A percentile compares a stretch with the other conserved stretches of the same genome.
Conservation (phyloP, 2,329 filamentous ascomycete genomes). For the Ramularia collo-cygni region DNA sequence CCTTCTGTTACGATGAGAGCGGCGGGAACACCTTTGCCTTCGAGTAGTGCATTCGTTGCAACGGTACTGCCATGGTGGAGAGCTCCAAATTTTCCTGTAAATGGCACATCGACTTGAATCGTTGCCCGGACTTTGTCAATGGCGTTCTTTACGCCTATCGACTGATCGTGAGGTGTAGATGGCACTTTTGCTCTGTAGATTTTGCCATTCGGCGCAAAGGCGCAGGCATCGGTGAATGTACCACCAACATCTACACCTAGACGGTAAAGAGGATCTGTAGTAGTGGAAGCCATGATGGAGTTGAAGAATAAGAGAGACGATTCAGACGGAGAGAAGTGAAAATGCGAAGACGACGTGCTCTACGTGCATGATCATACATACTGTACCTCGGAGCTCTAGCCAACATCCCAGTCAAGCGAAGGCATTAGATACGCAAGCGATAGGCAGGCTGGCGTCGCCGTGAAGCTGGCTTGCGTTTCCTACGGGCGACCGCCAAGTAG, state of each 20-base stretch:
- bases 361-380: neutral
- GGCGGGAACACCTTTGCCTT: constrained; percentile 23
- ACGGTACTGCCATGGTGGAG: constrained; percentile 23
- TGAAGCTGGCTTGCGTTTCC: neutral
- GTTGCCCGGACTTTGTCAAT: constrained; percentile 21
- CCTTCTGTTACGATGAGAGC: constrained; percentile 23
- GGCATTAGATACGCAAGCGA: constrained; percentile 1
- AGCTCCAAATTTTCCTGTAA: constrained; percentile 22
- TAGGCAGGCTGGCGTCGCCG: neutral
- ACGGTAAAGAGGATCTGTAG: constrained; percentile 15
- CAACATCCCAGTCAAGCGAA: too few relatives aligned
- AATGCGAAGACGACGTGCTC: neutral
- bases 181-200: constrained; percentile 24
- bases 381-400: too few relatives aligned
- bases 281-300: constrained; percentile 8
- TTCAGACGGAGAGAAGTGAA: too few relatives aligned
- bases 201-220: constrained; percentile 20
- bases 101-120: constrained; percentile 20
- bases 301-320: too few relatives aligned
- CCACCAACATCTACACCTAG: constrained; percentile 22
- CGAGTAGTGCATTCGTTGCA: constrained; percentile 22
- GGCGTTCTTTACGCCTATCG: constrained; percentile 22
- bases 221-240: constrained; percentile 24
- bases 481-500: too few relatives aligned
- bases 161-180: constrained; percentile 23